Evolutionary conservation across 2,329 filamentous ascomycete genomes (phyloP), one percentile per base, ranked within the genome.

Genomic region (Coniochaeta prunicola): DNA sequence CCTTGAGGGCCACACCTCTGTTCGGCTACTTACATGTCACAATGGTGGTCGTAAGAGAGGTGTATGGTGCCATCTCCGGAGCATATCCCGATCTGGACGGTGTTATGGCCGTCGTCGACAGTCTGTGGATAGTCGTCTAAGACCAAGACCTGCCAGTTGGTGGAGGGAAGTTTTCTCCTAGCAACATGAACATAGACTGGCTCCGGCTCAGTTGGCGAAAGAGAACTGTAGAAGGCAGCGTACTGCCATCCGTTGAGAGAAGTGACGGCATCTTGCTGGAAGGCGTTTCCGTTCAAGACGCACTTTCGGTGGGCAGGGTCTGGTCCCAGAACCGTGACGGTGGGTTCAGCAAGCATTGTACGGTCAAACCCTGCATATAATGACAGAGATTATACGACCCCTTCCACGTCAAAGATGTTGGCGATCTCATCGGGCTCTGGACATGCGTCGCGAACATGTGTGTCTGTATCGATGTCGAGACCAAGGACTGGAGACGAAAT

Each of bases 51-150:
- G 62, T 80, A 81, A 8, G 76, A 77, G 4, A 82, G 65, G 60
- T 81, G 79, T 26, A 82, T 79, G n/a, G 76, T 80, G 50, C 79
- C 79, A 60, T 81, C 79, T 1, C 75, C 77, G 4, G 70, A 67
- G 50, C 74, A 79, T 48, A 81, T 76, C 2, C 79, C 79, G 62
- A 81, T 71, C 65, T 79, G 79, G 53, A 80, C 76, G 3, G 78
- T 81, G 60, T 82, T 81, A 64, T 81, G 79, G 3, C 78, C 78
- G 59, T 81, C 79, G 48, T 81, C 73, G 1, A 73, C 75, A 13
- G 72, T 77, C 64, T 82, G 79, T 17, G 75, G 68, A 54, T 81
- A 81, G 65, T 81, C 79, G 1, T 72, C 71, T 30, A 81, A 77
- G 1, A 75, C 71, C 34, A 80, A 64, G 10, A 73, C 75, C 63